phyloP scores from a whole-genome alignment of 192 early-diverging fungal species.

The Obelidium mucronatum region DNA sequence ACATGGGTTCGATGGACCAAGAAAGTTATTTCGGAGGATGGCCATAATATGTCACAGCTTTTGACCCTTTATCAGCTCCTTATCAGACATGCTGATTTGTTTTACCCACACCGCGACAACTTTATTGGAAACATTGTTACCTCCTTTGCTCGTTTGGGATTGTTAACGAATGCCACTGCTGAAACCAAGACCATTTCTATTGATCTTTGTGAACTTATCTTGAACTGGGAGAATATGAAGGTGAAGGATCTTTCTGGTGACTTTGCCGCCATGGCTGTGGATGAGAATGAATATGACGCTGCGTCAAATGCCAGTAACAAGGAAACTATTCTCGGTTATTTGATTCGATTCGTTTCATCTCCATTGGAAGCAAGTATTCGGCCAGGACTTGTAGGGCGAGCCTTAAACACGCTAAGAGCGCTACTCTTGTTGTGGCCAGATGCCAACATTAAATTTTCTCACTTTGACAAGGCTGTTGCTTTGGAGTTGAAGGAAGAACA shows the following conservation, averaged over 20 bases:
- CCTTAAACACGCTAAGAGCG: slow-evolving; percentile 68
- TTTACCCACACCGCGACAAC: slow-evolving; percentile 87
- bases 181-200: slow-evolving; percentile 88
- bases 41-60: slow-evolving; percentile 84
- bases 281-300: slow-evolving; percentile 27
- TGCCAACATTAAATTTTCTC: slow-evolving; percentile 66
- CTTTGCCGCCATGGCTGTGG: slow-evolving; percentile 40
- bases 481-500: slow-evolving; percentile 66
- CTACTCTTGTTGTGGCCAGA: slow-evolving; percentile 80
- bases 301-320: slow-evolving; percentile 8
- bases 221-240: slow-evolving; percentile 86
- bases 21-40: slow-evolving; percentile 72
- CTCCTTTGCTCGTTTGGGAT: slow-evolving; percentile 84
- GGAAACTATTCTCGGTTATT: slow-evolving; percentile 48
- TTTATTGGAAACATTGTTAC: slow-evolving; percentile 91
- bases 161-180: slow-evolving; percentile 81
- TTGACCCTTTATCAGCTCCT: slow-evolving; percentile 92
- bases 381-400: slow-evolving; percentile 47
- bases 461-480: slow-evolving; percentile 72
- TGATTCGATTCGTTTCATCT: slow-evolving; percentile 63
- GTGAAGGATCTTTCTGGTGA: slow-evolving; percentile 49
- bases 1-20: slow-evolving; percentile 89
- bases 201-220: slow-evolving; percentile 89
- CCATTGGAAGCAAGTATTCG: slow-evolving; percentile 37
- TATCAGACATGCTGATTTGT: slow-evolving; percentile 86